Evolutionary conservation across 2,329 filamentous ascomycete genomes (phyloP).

Genomic region (Bipolaris zeicola): DNA sequence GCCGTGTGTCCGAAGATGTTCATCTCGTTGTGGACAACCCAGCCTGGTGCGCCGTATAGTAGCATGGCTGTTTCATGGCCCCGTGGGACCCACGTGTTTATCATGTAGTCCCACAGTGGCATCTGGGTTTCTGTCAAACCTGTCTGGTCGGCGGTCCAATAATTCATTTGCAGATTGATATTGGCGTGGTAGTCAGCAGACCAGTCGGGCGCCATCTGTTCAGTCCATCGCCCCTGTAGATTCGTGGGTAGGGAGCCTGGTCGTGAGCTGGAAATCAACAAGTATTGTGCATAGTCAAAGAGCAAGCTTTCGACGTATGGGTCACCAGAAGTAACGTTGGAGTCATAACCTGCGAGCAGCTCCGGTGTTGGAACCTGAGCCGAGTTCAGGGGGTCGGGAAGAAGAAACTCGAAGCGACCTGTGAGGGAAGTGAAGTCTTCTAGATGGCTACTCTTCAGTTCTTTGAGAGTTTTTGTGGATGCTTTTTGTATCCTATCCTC

Average conservation of each 20-base stretch:
- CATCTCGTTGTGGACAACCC: constrained; percentile 63
- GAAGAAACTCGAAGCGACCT: constrained; percentile 50
- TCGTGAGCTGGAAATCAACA: constrained; percentile 62
- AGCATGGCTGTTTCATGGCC: constrained; percentile 60
- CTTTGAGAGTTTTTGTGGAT: constrained; percentile 37
- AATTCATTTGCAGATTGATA: constrained; percentile 67
- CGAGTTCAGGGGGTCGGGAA: constrained; percentile 55
- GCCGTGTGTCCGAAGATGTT: constrained; percentile 65
- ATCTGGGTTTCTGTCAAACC: constrained; percentile 55
- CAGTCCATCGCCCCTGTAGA: constrained; percentile 62
- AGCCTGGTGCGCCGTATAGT: constrained; percentile 61
- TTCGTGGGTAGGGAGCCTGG: constrained; percentile 59
- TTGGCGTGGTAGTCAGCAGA: constrained; percentile 63
- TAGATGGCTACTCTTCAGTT: constrained; percentile 47
- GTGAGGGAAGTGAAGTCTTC: constrained; percentile 52
- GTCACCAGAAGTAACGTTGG: constrained; percentile 46
- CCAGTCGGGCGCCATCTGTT: constrained; percentile 56
- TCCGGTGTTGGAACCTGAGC: constrained; percentile 47
- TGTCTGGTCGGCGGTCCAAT: constrained; percentile 62
- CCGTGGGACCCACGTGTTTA: constrained; percentile 59
- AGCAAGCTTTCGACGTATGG: constrained; percentile 60
- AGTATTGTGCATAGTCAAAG: constrained; percentile 60
- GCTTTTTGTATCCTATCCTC: constrained; percentile 44
- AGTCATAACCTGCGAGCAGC: constrained; percentile 38
- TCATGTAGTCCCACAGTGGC: constrained; percentile 60